These are phyloP conservation scores for Sporormia fimetaria DNA, from an alignment of 495 filamentous ascomycete genomes.

Conservation along the genomic window DNA sequence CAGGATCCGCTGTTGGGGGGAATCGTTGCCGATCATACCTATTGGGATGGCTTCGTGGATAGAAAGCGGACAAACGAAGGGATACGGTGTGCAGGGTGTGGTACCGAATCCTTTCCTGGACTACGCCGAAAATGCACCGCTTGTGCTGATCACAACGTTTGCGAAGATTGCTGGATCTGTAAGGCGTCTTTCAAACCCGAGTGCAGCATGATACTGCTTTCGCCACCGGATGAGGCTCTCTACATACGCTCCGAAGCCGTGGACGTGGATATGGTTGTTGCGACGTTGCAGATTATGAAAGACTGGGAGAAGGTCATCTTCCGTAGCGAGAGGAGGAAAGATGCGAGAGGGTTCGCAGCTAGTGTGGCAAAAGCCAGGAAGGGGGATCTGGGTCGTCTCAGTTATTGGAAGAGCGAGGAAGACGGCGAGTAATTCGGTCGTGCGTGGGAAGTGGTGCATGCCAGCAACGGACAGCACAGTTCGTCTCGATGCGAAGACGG, in stretches of 20 bases:
- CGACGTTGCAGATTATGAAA: conserved; percentile 18
- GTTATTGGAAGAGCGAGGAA: conserved; percentile 14
- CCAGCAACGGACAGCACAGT: no score
- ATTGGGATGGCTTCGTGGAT: conserved; percentile 17
- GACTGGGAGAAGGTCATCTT: conserved; percentile 15
- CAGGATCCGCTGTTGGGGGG: conserved; percentile 14
- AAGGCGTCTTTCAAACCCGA: neutral
- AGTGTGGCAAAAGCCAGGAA: conserved; percentile 7
- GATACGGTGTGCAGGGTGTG: conserved; percentile 5
- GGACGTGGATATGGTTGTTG: conserved; percentile 10
- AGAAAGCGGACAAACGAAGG: conserved; percentile 1
- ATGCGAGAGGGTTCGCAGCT: conserved; percentile 6
- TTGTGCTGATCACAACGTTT: conserved; percentile 14
- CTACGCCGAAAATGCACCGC: conserved; percentile 15
- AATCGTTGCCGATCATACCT: conserved; percentile 20
- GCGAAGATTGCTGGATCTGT: conserved; percentile 8
- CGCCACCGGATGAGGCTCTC: conserved; percentile 15
- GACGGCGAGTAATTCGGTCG: no score
- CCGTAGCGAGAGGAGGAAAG: conserved; percentile 11
- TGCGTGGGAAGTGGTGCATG: no score
- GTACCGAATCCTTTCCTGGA: conserved; percentile 3
- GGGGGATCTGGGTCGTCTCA: conserved; percentile 9
- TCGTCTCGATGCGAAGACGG: no score
- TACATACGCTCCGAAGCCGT: conserved; percentile 6
- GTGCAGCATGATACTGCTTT: conserved; percentile 11